Conservation (phyloP, 768 basidiomycete genomes). For the Phallus indusiatus region DNA sequence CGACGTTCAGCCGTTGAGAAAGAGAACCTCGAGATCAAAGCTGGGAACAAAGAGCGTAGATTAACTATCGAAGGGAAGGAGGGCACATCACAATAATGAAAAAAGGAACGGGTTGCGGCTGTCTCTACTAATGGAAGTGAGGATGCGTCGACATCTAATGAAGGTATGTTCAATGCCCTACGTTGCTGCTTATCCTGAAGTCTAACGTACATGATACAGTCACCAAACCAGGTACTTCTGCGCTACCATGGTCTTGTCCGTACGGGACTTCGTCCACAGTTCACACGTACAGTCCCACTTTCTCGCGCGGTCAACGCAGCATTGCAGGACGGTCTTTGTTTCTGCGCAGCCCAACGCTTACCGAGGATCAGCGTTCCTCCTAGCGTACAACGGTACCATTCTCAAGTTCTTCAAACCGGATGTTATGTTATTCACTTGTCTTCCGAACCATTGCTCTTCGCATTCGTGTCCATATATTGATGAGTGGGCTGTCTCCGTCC, state of each 20-base stretch:
- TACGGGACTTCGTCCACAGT: no score
- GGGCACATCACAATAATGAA: no score
- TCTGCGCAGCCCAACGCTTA: conserved; percentile 43
- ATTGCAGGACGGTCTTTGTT: conserved; percentile 61
- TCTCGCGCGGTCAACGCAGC: conserved; percentile 49
- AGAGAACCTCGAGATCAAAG: conserved; percentile 61
- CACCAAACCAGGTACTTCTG: neutral
- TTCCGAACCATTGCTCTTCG: no score
- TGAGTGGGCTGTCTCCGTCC: no score
- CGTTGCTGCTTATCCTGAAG: neutral
- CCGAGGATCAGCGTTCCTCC: conserved; percentile 46
- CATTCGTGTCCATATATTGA: no score
- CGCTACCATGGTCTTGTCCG: conserved; percentile 39
- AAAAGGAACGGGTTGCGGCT: no score
- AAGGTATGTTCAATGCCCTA: neutral
- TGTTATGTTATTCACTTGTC: no score
- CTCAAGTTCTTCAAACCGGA: no score
- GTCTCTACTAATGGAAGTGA: no score
- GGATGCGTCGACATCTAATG: no score
- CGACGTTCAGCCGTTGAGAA: conserved; percentile 70
- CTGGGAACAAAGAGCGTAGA: conserved; percentile 61
- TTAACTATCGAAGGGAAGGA: conserved; percentile 62
- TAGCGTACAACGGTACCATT: no score
- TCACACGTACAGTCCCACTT: no score
- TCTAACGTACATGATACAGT: neutral